Base-by-base conservation (phyloP, 345 rosid species). In the Microcos paniculata region DNA sequence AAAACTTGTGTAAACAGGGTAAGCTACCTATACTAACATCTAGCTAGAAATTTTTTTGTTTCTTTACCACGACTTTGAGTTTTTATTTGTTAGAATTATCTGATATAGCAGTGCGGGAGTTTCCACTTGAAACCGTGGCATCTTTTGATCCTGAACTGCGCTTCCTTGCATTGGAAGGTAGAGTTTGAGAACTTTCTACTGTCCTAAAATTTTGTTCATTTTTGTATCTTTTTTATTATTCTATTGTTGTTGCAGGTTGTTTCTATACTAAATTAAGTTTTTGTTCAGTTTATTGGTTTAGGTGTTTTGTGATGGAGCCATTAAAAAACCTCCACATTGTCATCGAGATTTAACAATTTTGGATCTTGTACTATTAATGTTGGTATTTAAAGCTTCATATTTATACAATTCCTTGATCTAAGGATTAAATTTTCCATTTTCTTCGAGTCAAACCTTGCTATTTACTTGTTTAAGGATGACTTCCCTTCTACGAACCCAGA, bases 161-260 rank as follows among this genome's bases (percentile, higher is more conserved):
- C 64, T 79, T 70, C 62, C 85, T 90, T 83, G 94, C 93, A 19
- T 78, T 92, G 80, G 88, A 92, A 92, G 98, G 98, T 94, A 86
- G 56, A 23, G 42, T 30, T 67, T 55, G 21, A 45, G 26, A 67
- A 18, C 15, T 16, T 61, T 58, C 43, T 18, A 21, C 28, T 33
- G n/a, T 18, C 19, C 19, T 24, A 23, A n/a, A 23, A 14, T 45
- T 11, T 35, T 4, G n/a, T 13, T 31, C 0, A 4, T 7, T 40
- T 79, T 52, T 51, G 71, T 56, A 40, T 21, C 26, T 70, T 57
- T 72, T 31, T 28, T 53, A 40, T 65, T 40, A 42, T 71, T 63
- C 55, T 67, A 45, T 16, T 67, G 12, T 46, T 68, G 72, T 48
- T 68, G 40, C 15, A 28, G 43, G 21, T 33, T n/a, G 46, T 35